Conservation (phyloP, 2,329 filamentous ascomycete species). For the Hymenoscyphus repandus region DNA sequence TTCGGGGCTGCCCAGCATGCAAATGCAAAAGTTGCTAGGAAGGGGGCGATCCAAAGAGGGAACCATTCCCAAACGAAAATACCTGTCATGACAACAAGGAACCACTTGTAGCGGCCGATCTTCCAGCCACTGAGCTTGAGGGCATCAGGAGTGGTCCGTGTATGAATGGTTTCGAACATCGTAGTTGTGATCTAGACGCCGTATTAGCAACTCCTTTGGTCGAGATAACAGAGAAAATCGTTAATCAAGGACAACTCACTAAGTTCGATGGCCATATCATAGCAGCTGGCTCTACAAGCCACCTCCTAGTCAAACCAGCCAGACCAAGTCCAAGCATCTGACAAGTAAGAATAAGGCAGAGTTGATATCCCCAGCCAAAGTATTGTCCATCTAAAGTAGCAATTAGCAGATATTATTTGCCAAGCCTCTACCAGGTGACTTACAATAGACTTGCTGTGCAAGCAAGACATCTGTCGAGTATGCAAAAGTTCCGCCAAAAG, state of each 20-base stretch:
- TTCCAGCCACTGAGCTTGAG: slow-evolving; percentile 44
- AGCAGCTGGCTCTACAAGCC: slow-evolving; percentile 52
- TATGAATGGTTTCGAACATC: slow-evolving; percentile 33
- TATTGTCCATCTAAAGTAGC: slow-evolving; percentile 51
- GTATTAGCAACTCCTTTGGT: not conserved
- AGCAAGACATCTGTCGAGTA: slow-evolving; percentile 72
- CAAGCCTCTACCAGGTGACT: not conserved
- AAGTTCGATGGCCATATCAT: slow-evolving; percentile 61
- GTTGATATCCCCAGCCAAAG: slow-evolving; percentile 55
- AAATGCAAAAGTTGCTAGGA: slow-evolving; percentile 60
- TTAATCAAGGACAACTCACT: slow-evolving; percentile 43
- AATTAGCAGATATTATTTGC: not conserved
- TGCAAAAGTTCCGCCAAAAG: slow-evolving; percentile 38
- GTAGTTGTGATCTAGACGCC: slow-evolving; percentile 20
- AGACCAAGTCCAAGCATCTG: slow-evolving; percentile 60
- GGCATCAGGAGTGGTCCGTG: slow-evolving; percentile 3
- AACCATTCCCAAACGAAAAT: slow-evolving; percentile 50
- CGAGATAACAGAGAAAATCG: not conserved
- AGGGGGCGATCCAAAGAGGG: slow-evolving; percentile 40
- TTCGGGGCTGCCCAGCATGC: slow-evolving; percentile 67
- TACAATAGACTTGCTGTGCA: slow-evolving; percentile 61
- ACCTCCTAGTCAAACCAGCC: slow-evolving; percentile 53
- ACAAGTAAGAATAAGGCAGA: slow-evolving; percentile 54
- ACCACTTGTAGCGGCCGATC: slow-evolving; percentile 41
- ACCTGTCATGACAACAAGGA: slow-evolving; percentile 36